phyloP scores from a whole-genome alignment of 441 rosid species.

The Erodium moschatum region DNA sequence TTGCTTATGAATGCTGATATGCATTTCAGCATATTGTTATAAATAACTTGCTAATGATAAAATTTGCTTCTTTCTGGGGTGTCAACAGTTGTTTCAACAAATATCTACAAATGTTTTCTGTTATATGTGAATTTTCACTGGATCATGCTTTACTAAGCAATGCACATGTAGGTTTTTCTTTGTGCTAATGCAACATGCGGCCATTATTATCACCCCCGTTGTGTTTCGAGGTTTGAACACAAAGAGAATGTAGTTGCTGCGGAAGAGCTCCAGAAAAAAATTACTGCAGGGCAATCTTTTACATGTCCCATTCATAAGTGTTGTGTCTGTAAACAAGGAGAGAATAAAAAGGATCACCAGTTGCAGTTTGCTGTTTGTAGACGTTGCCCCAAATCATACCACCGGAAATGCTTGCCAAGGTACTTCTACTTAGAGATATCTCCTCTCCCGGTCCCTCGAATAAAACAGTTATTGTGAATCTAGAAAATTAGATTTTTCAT shows the following conservation, averaged over 20 bases:
- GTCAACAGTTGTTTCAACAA: background rate
- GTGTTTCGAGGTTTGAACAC: slow-evolving; percentile 55
- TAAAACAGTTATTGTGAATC: background rate
- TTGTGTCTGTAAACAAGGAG: slow-evolving; percentile 54
- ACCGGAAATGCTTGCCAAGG: slow-evolving; percentile 89
- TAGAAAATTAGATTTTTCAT: background rate
- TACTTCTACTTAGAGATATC: slow-evolving; percentile 15
- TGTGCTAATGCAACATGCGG: slow-evolving; percentile 88
- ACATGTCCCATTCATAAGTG: slow-evolving; percentile 87
- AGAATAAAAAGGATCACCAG: slow-evolving; percentile 46
- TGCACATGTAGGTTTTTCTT: slow-evolving; percentile 52
- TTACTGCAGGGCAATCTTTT: slow-evolving; percentile 52
- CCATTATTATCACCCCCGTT: slow-evolving; percentile 72
- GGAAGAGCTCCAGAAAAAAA: slow-evolving; percentile 42
- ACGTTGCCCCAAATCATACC: slow-evolving; percentile 87
- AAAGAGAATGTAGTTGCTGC: slow-evolving; percentile 47
- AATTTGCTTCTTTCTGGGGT: background rate
- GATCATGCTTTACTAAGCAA: background rate
- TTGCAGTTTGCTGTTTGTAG: slow-evolving; percentile 86
- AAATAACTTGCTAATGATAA: background rate
- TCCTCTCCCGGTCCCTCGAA: no score
- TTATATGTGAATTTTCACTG: background rate
- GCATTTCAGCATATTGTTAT: background rate
- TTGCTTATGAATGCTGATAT: background rate
- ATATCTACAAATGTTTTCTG: slow-evolving; percentile 3